Percentiles rank a stretch among this genome's conserved stretches.
phyloP scores from a whole-genome alignment of 1,284 basidiomycete genomes.

The Ceratobasidium sp. region DNA sequence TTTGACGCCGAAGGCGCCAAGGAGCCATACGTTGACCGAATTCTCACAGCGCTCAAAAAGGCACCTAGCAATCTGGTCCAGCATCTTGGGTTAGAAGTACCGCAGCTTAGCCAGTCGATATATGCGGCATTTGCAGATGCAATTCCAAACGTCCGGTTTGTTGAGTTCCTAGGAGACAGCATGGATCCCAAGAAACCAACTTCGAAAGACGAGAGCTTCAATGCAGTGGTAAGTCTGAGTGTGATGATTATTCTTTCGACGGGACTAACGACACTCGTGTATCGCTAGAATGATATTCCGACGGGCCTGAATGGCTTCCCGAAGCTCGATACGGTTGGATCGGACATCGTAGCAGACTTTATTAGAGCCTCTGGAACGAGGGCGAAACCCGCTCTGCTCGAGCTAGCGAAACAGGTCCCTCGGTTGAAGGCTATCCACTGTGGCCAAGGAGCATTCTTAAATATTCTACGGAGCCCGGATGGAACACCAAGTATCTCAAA shows the following conservation, averaged over 20 bases:
- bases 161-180: background rate
- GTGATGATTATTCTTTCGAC: background rate
- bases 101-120: slow-evolving; percentile 11
- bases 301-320: slow-evolving; percentile 4
- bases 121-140: background rate
- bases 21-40: slow-evolving; percentile 12
- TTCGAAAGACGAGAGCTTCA: background rate
- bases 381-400: background rate
- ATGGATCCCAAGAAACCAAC: background rate
- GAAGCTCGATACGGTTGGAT: slow-evolving; percentile 4
- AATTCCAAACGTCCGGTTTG: background rate
- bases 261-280: background rate
- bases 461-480: background rate
- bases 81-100: background rate
- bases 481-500: background rate
- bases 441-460: background rate
- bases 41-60: slow-evolving; percentile 1
- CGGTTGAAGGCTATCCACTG: background rate
- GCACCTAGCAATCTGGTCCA: background rate
- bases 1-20: slow-evolving; percentile 14
- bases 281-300: slow-evolving; percentile 10
- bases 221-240: background rate
- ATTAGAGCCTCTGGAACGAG: background rate
- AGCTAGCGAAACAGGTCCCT: slow-evolving; percentile 5
- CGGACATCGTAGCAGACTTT: slow-evolving; percentile 1